phyloP scores from a whole-genome alignment of 495 filamentous ascomycete genomes.

The Aspergillus heteromorphus region DNA sequence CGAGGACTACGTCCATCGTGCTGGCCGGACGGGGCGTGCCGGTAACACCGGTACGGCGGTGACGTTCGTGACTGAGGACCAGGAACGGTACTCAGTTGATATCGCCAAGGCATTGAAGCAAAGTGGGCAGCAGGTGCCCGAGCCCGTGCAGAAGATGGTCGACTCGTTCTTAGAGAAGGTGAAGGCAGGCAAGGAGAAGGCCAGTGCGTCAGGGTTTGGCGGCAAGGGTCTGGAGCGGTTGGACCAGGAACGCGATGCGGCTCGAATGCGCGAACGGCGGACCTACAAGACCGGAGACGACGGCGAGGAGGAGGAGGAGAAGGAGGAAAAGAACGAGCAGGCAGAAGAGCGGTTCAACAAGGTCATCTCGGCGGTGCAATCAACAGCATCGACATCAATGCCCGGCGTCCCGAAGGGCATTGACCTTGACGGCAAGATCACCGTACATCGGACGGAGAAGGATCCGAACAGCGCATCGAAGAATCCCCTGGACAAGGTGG shows the following conservation, averaged over 20 bases:
- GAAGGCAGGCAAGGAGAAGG: slow-evolving; percentile 85
- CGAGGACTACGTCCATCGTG: slow-evolving; percentile 97
- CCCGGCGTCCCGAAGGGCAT: slow-evolving; percentile 58
- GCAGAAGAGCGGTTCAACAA: slow-evolving; percentile 58
- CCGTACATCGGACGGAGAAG: slow-evolving; percentile 69
- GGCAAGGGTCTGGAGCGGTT: slow-evolving; percentile 90
- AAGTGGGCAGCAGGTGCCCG: slow-evolving; percentile 76
- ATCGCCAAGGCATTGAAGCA: slow-evolving; percentile 92
- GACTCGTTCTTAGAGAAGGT: slow-evolving; percentile 79
- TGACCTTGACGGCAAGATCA: slow-evolving; percentile 68
- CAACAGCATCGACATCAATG: slow-evolving; percentile 36
- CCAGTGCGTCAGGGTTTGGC: slow-evolving; percentile 76
- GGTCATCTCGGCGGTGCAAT: slow-evolving; percentile 59
- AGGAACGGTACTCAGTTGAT: slow-evolving; percentile 83
- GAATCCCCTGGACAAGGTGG: slow-evolving; percentile 79
- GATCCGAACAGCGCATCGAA: slow-evolving; percentile 45
- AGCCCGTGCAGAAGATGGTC: slow-evolving; percentile 59
- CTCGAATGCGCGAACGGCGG: slow-evolving; percentile 77
- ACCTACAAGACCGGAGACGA: slow-evolving; percentile 88
- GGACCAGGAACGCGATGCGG: slow-evolving; percentile 83
- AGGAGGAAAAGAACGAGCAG: slow-evolving; percentile 57
- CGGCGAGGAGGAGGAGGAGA: slow-evolving; percentile 78
- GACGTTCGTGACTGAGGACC: slow-evolving; percentile 86
- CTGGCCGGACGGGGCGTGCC: slow-evolving; percentile 89
- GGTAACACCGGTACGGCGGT: slow-evolving; percentile 93